Evolutionary conservation across 2,329 filamentous ascomycete species (phyloP), one percentile per base, ranked within the genome.

Genomic region (Hymenotorrendiella dingleyae): DNA sequence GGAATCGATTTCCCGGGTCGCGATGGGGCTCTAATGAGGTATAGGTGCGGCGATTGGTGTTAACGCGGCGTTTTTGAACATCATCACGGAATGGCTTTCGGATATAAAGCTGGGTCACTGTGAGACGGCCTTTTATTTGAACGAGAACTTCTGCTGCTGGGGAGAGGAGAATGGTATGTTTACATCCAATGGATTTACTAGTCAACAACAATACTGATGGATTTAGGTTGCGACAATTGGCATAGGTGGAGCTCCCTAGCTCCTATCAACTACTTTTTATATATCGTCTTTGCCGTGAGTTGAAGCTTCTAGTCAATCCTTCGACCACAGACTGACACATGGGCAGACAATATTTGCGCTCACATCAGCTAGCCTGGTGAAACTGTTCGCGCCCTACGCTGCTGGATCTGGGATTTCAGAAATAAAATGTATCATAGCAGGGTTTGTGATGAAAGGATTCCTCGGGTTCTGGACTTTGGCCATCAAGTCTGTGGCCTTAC

Each of bases 401-500:
- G 93, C 93, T 24, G 93, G 93, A 12, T 95, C 88, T 10, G 93
- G 93, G 29, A 98, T 98, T 45, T 96, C 89, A 10, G 93, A 98
- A 68, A 98, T 98, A 73, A 98, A 98, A 66, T 95, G 89, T 66
- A 97, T 98, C 61, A 95, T 98, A 60, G 93, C 91, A 4, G 93
- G 93, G 3, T 98, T 98, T 62, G 87, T 97, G 37, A 98, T 98
- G 93, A 96, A 97, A 66, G 93, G 90, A 0, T 98, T 98, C 59
- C 74, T 98, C 12, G 89, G 91, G 16, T 83, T 84, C 56, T 89
- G 88, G 78, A 97, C 93, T 4, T 71, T 98, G 23, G 64, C 93
- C 47, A 97, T 98, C 68, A 98, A 98, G 67, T 94, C 89, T 0
- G 78, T 97, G 42, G 86, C 85, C 19, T 70, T 98, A 36, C 93